Base-by-base conservation (phyloP, 2,329 filamentous ascomycete genomes). In the Sordariomycetes sp. region DNA sequence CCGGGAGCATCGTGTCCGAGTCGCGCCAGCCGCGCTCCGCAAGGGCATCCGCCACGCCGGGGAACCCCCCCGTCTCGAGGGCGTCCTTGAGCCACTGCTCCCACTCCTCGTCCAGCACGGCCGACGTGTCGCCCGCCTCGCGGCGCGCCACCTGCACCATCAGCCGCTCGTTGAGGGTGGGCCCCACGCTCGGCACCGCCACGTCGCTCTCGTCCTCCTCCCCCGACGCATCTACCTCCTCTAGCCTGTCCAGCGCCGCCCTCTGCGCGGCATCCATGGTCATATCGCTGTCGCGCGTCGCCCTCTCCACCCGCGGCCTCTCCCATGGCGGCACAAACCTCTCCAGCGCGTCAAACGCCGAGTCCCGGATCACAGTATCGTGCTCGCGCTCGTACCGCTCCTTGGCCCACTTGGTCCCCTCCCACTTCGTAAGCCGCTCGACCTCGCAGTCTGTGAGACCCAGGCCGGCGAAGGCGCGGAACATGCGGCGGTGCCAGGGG, bases 361-460 rank as follows among this genome's bases (percentile, higher is more conserved):
- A 90, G 65, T 92, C 88, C 53, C 73, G 70, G 61, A 92, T 89
- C 34, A 71, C 72, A 59, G 87, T 77, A 36, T 83, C 83, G 64
- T 90, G 85, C 65, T 91, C 87, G 58, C 79, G 78, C 73, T 92
- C 87, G 66, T 84, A 92, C 57, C 87, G 81, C 66, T 90, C 86
- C 66, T 90, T 85, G 60, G 88, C 88, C 87, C 87, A 91, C 60
- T 85, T 83, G 10, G 87, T 91, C 58, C 87, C 87, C 72, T 91
- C 87, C 87, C 87, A 92, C 65, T 87, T 85, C 59, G 87, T 90
- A 66, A 91, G 74, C 54, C 76, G 75, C 57, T 81, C 76, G 62
- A 92, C 89, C 67, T 92, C 87, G 63, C 75, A 73, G 58, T 80
- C 72, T 8, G 87, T 92, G 45, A 91, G 75, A 51, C 77, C 77